Base-by-base conservation (phyloP, 192 early-diverging fungal species). In the Cladochytrium replicatum region DNA sequence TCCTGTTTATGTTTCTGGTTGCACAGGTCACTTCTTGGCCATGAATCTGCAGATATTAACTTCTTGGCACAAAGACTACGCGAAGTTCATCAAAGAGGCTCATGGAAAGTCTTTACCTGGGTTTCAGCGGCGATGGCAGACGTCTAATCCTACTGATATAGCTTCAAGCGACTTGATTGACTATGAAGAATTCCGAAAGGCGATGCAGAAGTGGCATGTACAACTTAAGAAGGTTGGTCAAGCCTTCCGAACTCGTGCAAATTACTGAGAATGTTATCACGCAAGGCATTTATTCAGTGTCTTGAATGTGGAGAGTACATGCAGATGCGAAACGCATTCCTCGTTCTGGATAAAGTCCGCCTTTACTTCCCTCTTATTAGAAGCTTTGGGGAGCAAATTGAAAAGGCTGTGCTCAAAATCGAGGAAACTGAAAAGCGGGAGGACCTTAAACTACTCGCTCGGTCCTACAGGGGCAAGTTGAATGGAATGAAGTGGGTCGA, bases 161-260 rank as follows among this genome's bases (percentile, higher is more conserved):
- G 41, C 55, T 66, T n/a, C 57, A 48, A 27, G 55, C n/a, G 70
- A 83, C 29, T 46, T 81, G 0, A 51, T 84, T 3, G 60, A 65
- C 13, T 75, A 69, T 50, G 64, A 75, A 15, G 75, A 77, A 0
- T 91, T 85, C 61, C 54, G 71, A 15, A 67, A 69, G 30, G 73
- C 75, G 0, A 62, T 84, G 41, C 63, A 68, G 46, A 90, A 87
- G 46, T 88, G 87, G 86, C 89, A 89, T 41, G 52, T 59, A 15
- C 74, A 76, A 24, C 52, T 85, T 15, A 58, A 55, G 13, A 48
- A 29, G 19, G 66, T 67, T 61, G 41, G 32, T 43, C 2, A 30
- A 22, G 4, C 19, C 3, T n/a, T 41, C 13, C 34, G 43, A n/a
- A n/a, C n/a, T n/a, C n/a, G n/a, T n/a, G n/a, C n/a, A n/a, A n/a